Evolutionary conservation across 2,329 filamentous ascomycete genomes (phyloP).

Genomic region (Cryphonectria naterciae): DNA sequence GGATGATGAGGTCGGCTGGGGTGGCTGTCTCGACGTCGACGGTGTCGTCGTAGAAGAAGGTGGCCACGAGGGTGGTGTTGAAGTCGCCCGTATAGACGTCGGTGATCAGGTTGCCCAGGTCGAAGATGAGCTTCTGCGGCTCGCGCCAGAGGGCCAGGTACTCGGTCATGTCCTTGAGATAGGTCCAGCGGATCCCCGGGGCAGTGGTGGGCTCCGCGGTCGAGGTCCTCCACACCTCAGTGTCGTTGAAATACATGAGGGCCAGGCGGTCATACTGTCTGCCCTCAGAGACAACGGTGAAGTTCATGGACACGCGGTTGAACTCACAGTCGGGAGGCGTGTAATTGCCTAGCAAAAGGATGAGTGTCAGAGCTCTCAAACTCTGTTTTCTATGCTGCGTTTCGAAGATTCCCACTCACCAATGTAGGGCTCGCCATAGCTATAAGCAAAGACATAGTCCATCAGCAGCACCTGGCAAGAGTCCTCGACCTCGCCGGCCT

Average conservation of each 20-base stretch:
- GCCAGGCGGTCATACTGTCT: conserved; percentile 78
- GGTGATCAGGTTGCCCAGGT: conserved; percentile 74
- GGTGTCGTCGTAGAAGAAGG: conserved; percentile 62
- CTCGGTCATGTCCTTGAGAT: conserved; percentile 77
- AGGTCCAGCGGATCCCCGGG: conserved; percentile 74
- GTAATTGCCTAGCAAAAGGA: conserved; percentile 57
- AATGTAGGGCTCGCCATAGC: conserved; percentile 75
- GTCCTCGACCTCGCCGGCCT: conserved; percentile 33
- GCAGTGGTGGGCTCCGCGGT: conserved; percentile 73
- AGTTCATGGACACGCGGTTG: conserved; percentile 74
- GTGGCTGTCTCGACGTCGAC: conserved; percentile 44
- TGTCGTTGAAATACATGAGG: conserved; percentile 75
- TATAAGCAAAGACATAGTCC: conserved; percentile 71
- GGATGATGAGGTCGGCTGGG: conserved; percentile 69
- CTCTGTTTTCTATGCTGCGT: not conserved
- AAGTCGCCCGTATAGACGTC: conserved; percentile 73
- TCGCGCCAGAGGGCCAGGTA: conserved; percentile 70
- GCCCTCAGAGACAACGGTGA: conserved; percentile 73
- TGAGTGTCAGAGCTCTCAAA: too few species aligned
- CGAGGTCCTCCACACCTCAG: conserved; percentile 81
- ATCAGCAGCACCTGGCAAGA: conserved; percentile 65
- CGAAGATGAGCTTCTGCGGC: conserved; percentile 77
- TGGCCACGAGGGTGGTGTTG: conserved; percentile 75
- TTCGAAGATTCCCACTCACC: conserved; percentile 49
- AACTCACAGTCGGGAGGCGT: conserved; percentile 70